These are phyloP conservation scores for Aspergillus thermomutatus DNA, from an alignment of 2,329 filamentous ascomycete genomes.

Conservation along the genomic window DNA sequence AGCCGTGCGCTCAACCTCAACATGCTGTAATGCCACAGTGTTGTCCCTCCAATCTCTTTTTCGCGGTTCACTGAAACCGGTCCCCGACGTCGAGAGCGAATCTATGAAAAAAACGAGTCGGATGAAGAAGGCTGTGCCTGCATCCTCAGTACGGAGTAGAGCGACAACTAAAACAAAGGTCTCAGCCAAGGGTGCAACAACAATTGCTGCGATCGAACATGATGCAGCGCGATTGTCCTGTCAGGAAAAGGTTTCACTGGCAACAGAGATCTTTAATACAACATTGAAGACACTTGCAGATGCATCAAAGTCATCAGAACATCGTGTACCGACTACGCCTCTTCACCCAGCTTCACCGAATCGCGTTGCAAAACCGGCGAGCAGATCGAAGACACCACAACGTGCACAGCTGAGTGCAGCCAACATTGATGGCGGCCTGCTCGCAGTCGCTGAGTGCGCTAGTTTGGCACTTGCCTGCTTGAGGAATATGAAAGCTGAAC, in stretches of 20 bases:
- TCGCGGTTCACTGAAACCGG: constrained; percentile 22
- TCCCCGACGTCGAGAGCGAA: constrained; percentile 18
- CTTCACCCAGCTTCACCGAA: constrained; percentile 31
- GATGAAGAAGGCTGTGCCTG: constrained; percentile 20
- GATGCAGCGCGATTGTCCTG: constrained; percentile 28
- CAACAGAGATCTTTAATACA: constrained; percentile 46
- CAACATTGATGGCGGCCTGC: constrained; percentile 22
- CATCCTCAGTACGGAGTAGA: constrained; percentile 21
- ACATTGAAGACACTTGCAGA: constrained; percentile 44
- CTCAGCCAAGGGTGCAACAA: constrained; percentile 22
- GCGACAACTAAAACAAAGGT: constrained; percentile 24
- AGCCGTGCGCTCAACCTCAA: constrained; percentile 52
- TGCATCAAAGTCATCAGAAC: constrained; percentile 28
- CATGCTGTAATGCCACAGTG: constrained; percentile 49
- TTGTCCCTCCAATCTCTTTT: constrained; percentile 39
- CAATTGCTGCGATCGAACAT: constrained; percentile 22
- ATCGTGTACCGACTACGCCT: constrained; percentile 13
- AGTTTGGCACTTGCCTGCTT: constrained; percentile 38
- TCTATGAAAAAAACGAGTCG: constrained; percentile 21
- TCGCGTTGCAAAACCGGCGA: constrained; percentile 20
- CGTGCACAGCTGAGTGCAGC: constrained; percentile 1
- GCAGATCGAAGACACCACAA: constrained; percentile 18
- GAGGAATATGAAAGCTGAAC: constrained; percentile 32
- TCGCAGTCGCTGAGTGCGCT: constrained; percentile 39
- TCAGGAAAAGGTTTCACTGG: constrained; percentile 41